Percentiles rank a stretch among this genome's conserved stretches.
phyloP scores from a whole-genome alignment of 768 basidiomycete species.

The Podaxis carcinomalis region DNA sequence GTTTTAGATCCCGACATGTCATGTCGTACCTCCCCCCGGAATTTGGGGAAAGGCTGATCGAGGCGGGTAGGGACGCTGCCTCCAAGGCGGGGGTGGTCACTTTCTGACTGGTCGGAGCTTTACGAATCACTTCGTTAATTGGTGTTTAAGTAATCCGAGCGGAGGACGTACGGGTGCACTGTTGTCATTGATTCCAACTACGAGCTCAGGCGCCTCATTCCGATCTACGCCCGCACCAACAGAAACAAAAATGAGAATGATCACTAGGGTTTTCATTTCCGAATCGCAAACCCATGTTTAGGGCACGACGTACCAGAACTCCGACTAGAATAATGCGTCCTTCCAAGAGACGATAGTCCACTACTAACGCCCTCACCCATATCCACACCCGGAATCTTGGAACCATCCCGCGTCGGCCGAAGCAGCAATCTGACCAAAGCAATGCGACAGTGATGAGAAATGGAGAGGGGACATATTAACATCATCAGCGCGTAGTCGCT shows the following conservation, averaged over 20 bases:
- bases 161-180: not conserved
- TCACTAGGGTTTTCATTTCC: not conserved
- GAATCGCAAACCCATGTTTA: not conserved
- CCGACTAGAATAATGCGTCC: not conserved
- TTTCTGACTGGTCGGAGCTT: not conserved
- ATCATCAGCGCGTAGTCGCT: not conserved
- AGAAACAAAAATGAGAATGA: not conserved
- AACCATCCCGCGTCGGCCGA: not conserved
- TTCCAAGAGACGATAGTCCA: not conserved
- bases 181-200: not conserved
- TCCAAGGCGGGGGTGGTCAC: not conserved
- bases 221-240: not conserved
- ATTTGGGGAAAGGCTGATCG: not conserved
- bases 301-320: not conserved
- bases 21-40: not conserved
- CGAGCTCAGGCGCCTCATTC: not conserved
- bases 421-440: not conserved
- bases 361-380: not conserved
- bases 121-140: not conserved
- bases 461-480: not conserved
- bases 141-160: not conserved
- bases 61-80: not conserved
- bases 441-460: not conserved
- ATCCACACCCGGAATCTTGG: no score
- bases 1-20: not conserved